These are phyloP conservation scores for Neckera pumila DNA, from an alignment of 225 moss, liverwort and hornwort species.

Conservation along the genomic window DNA sequence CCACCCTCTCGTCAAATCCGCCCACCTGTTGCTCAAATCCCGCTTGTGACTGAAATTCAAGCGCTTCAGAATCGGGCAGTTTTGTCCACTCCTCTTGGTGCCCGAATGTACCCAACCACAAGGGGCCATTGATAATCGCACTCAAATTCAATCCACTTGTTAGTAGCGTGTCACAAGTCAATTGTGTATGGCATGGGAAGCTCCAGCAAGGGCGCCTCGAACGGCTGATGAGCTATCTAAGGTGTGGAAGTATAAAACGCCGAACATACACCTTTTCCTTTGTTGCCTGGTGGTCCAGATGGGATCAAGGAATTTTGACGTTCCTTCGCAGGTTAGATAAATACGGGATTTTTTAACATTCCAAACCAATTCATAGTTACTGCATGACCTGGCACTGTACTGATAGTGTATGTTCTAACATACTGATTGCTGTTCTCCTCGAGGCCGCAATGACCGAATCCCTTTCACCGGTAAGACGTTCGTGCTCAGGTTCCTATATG, in stretches of 20 bases:
- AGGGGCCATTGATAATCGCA: too few relatives aligned
- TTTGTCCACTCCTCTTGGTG: too few relatives aligned
- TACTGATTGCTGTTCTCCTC: constrained; percentile 12
- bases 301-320: not conserved
- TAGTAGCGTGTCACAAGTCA: too few relatives aligned
- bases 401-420: not conserved
- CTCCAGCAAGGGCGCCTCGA: constrained; percentile 1
- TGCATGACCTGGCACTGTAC: not conserved
- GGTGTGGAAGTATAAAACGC: constrained; percentile 1
- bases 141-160: too few relatives aligned
- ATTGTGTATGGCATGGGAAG: too few relatives aligned
- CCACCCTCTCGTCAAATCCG: too few relatives aligned
- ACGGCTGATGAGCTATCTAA: constrained; percentile 59
- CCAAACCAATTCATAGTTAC: not conserved
- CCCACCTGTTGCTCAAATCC: too few relatives aligned
- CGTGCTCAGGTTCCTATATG: not conserved
- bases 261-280: not conserved
- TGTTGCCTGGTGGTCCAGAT: not conserved
- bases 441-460: constrained; percentile 77
- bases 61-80: too few relatives aligned
- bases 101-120: too few relatives aligned
- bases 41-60: too few relatives aligned
- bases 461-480: constrained; percentile 35
- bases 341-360: not conserved
- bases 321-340: not conserved